These are phyloP conservation scores for Taiozyma sp. DNA, from an alignment of 1,139 yeast species.

Conservation along the genomic window DNA sequence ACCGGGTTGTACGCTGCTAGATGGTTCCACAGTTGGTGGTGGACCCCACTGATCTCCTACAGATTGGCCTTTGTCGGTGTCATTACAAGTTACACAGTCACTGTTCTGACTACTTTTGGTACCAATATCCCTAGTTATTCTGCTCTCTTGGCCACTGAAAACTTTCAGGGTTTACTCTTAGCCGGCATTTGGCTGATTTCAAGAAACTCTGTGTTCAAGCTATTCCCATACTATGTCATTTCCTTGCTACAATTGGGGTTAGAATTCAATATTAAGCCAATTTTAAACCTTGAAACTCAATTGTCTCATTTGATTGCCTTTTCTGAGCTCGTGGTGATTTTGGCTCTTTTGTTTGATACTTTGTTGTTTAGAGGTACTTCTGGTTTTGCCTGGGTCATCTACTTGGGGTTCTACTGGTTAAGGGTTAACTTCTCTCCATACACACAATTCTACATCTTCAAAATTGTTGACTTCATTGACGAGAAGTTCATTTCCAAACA, in stretches of 20 bases:
- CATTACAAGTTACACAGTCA: constrained; percentile 45
- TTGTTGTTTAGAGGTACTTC: constrained; percentile 59
- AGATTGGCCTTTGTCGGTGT: constrained; percentile 55
- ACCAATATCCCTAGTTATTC: constrained; percentile 48
- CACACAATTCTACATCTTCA: constrained; percentile 29
- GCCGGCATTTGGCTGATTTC: constrained; percentile 58
- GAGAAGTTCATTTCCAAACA: constrained; percentile 29
- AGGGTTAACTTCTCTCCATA: constrained; percentile 43
- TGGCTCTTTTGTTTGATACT: constrained; percentile 54
- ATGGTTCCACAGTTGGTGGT: constrained; percentile 38
- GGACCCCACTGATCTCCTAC: constrained; percentile 43
- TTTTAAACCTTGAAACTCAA: constrained; percentile 35
- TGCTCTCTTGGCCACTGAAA: constrained; percentile 60
- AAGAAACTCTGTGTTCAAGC: constrained; percentile 60
- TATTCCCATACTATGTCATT: constrained; percentile 54
- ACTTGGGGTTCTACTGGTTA: constrained; percentile 63
- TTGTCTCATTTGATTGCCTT: constrained; percentile 53
- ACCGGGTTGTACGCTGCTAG: constrained; percentile 42
- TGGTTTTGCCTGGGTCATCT: constrained; percentile 59
- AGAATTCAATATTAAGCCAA: constrained; percentile 36
- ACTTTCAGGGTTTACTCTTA: constrained; percentile 58
- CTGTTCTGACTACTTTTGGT: constrained; percentile 57
- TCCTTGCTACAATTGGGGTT: constrained; percentile 52
- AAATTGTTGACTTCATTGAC: constrained; percentile 25
- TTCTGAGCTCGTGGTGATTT: constrained; percentile 52